Evolutionary conservation across 179 eudicot species (phyloP).

Genomic region (Gypsophila paniculata): DNA sequence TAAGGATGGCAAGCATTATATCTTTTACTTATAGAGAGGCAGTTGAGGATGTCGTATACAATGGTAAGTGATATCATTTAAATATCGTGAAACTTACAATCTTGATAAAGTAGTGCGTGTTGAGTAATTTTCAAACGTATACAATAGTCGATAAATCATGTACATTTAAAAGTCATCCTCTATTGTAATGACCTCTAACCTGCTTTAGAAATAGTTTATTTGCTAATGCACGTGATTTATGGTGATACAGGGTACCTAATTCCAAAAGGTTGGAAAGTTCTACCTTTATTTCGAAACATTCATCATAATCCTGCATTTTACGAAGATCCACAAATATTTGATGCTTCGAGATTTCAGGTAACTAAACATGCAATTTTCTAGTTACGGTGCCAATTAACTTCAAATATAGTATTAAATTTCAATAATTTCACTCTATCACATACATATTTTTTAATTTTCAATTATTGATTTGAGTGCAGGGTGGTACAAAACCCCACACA

Average conservation of each 20-base stretch:
- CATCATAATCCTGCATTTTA: constrained; percentile 45
- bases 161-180: too few species aligned
- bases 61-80: constrained; percentile 26
- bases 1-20: constrained; percentile 60
- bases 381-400: too few species aligned
- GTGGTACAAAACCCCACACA: constrained; percentile 38
- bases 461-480: constrained; percentile 27
- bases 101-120: too few species aligned
- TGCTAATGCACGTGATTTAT: too few species aligned
- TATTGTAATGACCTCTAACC: too few species aligned
- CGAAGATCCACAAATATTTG: constrained; percentile 34
- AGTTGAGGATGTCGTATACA: constrained; percentile 41
- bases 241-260: constrained; percentile 40
- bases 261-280: constrained; percentile 57
- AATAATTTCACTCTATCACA: too few species aligned
- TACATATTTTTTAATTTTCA: too few species aligned
- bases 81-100: too few species aligned
- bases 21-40: constrained; percentile 55
- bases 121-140: too few species aligned
- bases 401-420: too few species aligned
- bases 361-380: not conserved
- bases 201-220: too few species aligned
- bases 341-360: constrained; percentile 56
- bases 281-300: constrained; percentile 49
- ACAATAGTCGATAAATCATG: too few species aligned